Evolutionary conservation across 768 basidiomycete species (phyloP), one percentile per base, ranked within the genome.

Genomic region (Suillus decipiens): DNA sequence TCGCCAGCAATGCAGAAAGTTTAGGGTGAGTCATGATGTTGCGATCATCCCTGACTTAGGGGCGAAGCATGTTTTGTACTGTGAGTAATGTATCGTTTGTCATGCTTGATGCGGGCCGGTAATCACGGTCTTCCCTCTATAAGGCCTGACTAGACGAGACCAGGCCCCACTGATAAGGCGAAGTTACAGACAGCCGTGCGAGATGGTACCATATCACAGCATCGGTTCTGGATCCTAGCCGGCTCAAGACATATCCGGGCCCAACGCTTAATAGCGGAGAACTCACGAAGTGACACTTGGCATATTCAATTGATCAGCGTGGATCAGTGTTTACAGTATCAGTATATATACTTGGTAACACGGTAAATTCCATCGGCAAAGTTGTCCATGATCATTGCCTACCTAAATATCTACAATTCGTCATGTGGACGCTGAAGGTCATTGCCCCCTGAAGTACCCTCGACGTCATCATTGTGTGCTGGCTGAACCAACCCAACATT

Each of bases 171-270:
- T 31, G 48, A 50, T 31, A 53, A 53, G 51, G 17, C 28, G 28
- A 33, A 53, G 31, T 28, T 17, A 28, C 48, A 50, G 28, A 53
- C 51, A 19, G 9, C 17, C 28, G 28, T 51, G 28, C 50, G 48
- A 28, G 50, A 17, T 19, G 17, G 24, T 28, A 48, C 17, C 15
- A 51, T 50, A 31, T 50, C 28, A 31, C 48, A 31, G 28, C 50
- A 51, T 53, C 19, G 17, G 51, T 53, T 53, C 51, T 53, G 33
- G 51, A 53, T 33, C 33, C 51, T 33, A 33, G 51, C 51, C 51
- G 51, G 51, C 10, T 53, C 51, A n/a, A 34, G 19, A 34, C 31
- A 33, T 53, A 53, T 7, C 51, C 51, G 51, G 31, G 33, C 33
- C 19, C 31, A 33, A 53, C 11, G 10, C 51, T n/a, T 5, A 34